Base-by-base conservation (phyloP, 1,284 basidiomycete genomes). In the Polyporus tsugae region DNA sequence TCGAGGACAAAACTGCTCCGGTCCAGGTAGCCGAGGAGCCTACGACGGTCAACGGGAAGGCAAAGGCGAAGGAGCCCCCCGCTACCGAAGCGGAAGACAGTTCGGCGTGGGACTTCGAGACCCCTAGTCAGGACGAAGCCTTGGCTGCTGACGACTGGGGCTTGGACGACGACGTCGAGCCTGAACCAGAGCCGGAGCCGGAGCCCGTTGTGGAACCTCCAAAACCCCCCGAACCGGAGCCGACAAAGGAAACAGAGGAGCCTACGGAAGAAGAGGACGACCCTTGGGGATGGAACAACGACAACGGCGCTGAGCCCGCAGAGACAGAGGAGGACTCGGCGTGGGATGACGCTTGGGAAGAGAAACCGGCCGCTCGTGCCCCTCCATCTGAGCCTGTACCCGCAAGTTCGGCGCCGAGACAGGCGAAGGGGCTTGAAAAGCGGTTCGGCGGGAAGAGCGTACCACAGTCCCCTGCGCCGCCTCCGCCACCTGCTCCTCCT, bases 261-360 rank as follows among this genome's bases (percentile, higher is more conserved):
- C 70, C 22, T 22, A 72, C 70, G 15, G 77, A 78, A 39, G 85
- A 89, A 70, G 77, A 84, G 15, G 81, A 78, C 25, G 86, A 90
- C 73, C 86, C 89, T 1, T 93, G 91, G 91, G 91, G 89, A 1
- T 91, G 86, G 89, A 86, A 89, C 38, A 81, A 82, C 60, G 87
- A 89, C 35, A 81, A 82, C 62, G 86, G 89, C n/a, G 75, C 76
- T 6, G 76, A 68, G 13, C 76, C 65, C 65, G 62, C 64, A 33
- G 73, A 73, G 41, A 42, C 57, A 29, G 58, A 61, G 33, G 82
- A 84, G 61, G 80, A 80, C 36, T 77, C 76, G 4, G 74, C 79
- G 19, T 83, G 83, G 85, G 89, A 91, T 71, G 89, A 92, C 71
- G 86, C 90, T 1, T 93, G 91, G 92, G 84, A 79, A 22, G 86